Base-by-base conservation (phyloP, 2,329 filamentous ascomycete genomes). In the Fusarium graminum region DNA sequence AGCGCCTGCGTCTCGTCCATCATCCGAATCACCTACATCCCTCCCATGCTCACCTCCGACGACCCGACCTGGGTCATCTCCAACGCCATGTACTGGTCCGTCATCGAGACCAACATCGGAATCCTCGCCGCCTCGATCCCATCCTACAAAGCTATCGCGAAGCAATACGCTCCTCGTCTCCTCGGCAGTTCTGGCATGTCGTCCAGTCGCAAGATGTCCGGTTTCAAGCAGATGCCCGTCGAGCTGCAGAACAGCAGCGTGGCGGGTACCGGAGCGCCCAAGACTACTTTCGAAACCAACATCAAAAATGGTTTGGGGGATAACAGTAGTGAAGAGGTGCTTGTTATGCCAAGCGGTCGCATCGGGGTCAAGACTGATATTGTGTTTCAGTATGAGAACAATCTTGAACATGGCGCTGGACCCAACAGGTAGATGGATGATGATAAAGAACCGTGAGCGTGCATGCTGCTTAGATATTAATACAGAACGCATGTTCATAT, bases 341-440 rank as follows among this genome's bases (percentile, higher is more conserved):
- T 67, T 6, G 64, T 67, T 1, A 59, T 64, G 26, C 54, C 64
- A 0, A 41, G 12, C 5, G 64, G 64, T 0, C 46, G 65, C 2
- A 67, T 67, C n/a, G 64, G 59, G 19, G 64, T 67, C 3, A 56
- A 60, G 45, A 67, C 64, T 1, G 64, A 67, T 36, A 67, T 67
- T 19, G 36, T 47, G 0, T 52, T 65, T 5, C 38, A 36, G 1
- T 65, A 65, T 7, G 61, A 65, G 13, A 61, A 39, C 3, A 38
- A 38, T 3, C 2, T 52, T 4, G 56, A 65, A n/a, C 30, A 12
- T 9, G 42, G n/a, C 2, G 2, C 28, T 12, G 8, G 14, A 0
- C 39, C 28, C 12, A 16, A 28, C 3, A 32, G 25, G 14, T 51
- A 52, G 22, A 39, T 17, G 19, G 3, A 26, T 22, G 6, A 11